phyloP scores from a whole-genome alignment of 1,284 basidiomycete species.

The Pseudozyma hubeiensis region DNA sequence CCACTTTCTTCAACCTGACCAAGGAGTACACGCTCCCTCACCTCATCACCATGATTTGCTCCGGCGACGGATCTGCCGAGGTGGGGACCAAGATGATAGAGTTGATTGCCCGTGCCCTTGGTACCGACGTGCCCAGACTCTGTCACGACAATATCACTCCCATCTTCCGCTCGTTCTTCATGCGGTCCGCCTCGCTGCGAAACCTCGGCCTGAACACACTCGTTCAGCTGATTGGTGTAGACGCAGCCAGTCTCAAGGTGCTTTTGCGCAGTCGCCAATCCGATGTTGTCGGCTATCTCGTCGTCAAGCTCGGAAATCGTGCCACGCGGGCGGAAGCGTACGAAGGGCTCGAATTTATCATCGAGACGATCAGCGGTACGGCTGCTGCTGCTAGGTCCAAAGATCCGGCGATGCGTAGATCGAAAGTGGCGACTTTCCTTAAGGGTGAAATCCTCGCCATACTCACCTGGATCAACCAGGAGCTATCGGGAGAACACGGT shows the following conservation, averaged over 20 bases:
- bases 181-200: constrained; percentile 40
- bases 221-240: constrained; percentile 48
- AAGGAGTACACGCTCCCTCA: constrained; percentile 62
- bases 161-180: constrained; percentile 61
- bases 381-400: constrained; percentile 21
- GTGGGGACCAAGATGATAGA: constrained; percentile 47
- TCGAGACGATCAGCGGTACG: constrained; percentile 39
- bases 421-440: constrained; percentile 52
- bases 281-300: constrained; percentile 65
- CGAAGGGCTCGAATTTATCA: constrained; percentile 58
- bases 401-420: constrained; percentile 15
- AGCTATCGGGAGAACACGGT: constrained; percentile 62
- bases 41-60: constrained; percentile 53
- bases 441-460: constrained; percentile 62
- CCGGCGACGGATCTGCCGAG: constrained; percentile 32
- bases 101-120: constrained; percentile 56
- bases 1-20: constrained; percentile 63
- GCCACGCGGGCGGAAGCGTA: constrained; percentile 48
- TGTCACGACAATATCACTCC: constrained; percentile 61
- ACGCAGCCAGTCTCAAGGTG: constrained; percentile 47
- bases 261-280: constrained; percentile 59
- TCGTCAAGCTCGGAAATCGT: constrained; percentile 59
- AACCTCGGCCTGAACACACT: constrained; percentile 47
- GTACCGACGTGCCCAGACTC: constrained; percentile 51
- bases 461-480: constrained; percentile 66